These are phyloP conservation scores for Conringia planisiliqua DNA, from an alignment of 345 rosid species.

Conservation along the genomic window DNA sequence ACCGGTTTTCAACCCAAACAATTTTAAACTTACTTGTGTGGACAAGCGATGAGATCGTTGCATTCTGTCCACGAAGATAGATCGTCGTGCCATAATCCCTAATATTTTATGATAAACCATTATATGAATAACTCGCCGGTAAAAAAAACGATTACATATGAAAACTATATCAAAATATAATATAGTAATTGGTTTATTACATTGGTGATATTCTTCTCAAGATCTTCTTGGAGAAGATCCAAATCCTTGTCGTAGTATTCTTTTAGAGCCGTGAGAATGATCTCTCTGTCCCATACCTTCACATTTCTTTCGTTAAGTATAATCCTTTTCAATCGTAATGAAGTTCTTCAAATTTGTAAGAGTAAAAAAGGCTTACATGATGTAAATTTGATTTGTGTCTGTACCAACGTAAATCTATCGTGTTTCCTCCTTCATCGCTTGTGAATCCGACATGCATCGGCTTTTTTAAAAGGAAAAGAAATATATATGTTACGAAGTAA, in stretches of 20 bases:
- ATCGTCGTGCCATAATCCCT: slow-evolving; percentile 90
- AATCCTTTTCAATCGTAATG: background rate
- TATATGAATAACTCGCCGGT: background rate
- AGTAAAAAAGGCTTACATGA: slow-evolving; percentile 47
- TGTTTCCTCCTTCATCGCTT: slow-evolving; percentile 83
- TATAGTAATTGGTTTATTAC: slow-evolving; percentile 37
- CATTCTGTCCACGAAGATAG: slow-evolving; percentile 71
- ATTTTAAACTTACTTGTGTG: slow-evolving; percentile 49
- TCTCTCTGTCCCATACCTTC: slow-evolving; percentile 96
- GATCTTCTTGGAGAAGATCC: slow-evolving; percentile 66
- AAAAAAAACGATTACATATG: background rate
- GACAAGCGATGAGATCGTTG: slow-evolving; percentile 59
- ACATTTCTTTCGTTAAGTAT: background rate
- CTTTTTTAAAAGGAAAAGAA: slow-evolving; percentile 24
- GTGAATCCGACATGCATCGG: slow-evolving; percentile 93
- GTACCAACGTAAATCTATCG: slow-evolving; percentile 79
- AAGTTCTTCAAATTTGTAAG: background rate
- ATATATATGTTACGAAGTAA: background rate
- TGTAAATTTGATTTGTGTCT: slow-evolving; percentile 89
- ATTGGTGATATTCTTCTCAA: slow-evolving; percentile 64
- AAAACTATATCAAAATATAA: background rate
- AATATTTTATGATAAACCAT: background rate
- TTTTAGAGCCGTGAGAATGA: slow-evolving; percentile 64
- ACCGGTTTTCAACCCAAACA: background rate
- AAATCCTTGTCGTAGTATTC: slow-evolving; percentile 71